Percentiles rank a stretch among this genome's conserved stretches.
Conservation (phyloP, 2,329 filamentous ascomycete species). For the Chalaropsis ovoidea region DNA sequence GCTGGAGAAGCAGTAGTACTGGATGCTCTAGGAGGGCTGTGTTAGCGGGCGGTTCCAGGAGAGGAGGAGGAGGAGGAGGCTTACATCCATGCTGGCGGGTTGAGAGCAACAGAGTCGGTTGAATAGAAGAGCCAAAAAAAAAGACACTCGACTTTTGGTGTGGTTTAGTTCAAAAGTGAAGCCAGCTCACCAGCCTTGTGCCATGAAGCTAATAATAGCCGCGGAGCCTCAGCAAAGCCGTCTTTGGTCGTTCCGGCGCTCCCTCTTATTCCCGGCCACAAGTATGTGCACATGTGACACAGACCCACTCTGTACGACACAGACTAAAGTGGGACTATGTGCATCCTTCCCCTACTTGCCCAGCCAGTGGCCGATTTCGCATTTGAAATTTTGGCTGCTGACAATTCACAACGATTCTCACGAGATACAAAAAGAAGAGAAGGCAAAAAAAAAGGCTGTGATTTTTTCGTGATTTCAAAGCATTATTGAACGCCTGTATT, state of each 20-base stretch:
- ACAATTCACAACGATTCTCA: neutral
- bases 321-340: neutral
- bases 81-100: slow-evolving; percentile 30
- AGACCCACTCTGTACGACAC: neutral
- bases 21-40: slow-evolving; percentile 36
- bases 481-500: neutral
- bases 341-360: neutral
- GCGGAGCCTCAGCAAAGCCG: neutral
- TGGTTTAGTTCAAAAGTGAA: no score
- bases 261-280: neutral
- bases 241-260: neutral
- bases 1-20: slow-evolving; percentile 43
- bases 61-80: neutral
- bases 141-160: no score
- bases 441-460: neutral
- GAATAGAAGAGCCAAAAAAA: neutral
- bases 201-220: no score
- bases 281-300: neutral
- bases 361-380: slow-evolving; percentile 18
- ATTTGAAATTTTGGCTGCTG: slow-evolving; percentile 20
- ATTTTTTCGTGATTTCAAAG: no score
- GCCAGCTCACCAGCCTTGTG: no score
- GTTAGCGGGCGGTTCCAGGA: neutral
- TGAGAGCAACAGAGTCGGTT: neutral
- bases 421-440: neutral